Conservation (phyloP, 352 stramenopile genomes). For the Nothophytophthora sp. region DNA sequence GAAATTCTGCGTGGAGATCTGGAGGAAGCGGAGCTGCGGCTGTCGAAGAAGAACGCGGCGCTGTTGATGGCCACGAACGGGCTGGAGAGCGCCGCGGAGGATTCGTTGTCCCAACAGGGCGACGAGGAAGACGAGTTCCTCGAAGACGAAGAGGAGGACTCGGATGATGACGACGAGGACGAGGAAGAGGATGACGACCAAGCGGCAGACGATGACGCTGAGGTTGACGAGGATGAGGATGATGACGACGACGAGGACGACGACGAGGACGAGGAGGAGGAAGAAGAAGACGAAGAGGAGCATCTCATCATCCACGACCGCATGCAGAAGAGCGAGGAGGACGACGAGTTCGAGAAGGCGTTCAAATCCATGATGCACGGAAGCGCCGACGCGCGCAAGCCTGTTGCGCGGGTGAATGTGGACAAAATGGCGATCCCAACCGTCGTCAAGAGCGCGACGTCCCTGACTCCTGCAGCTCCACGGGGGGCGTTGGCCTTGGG, state of each 20-base stretch:
- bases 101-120: conserved; percentile 30
- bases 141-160: conserved; percentile 57
- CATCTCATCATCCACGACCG: conserved; percentile 89
- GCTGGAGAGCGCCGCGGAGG: conserved; percentile 30
- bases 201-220: conserved; percentile 22
- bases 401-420: conserved; percentile 64
- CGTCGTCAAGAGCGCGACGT: conserved; percentile 58
- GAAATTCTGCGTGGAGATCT: conserved; percentile 64
- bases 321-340: conserved; percentile 75
- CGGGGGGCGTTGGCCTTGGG: conserved; percentile 20
- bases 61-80: conserved; percentile 33
- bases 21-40: conserved; percentile 61
- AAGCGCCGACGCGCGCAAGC: conserved; percentile 62
- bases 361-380: conserved; percentile 88
- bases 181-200: conserved; percentile 60
- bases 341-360: conserved; percentile 88
- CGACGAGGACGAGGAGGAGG: conserved; percentile 57
- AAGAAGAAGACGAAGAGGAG: conserved; percentile 84
- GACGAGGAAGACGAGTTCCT: conserved; percentile 48
- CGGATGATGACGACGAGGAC: conserved; percentile 57
- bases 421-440: conserved; percentile 91
- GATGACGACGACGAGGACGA: conserved; percentile 71
- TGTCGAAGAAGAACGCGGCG: conserved; percentile 63
- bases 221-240: conserved; percentile 76
- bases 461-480: conserved; percentile 15